phyloP scores from a whole-genome alignment of 2,329 filamentous ascomycete genomes.

The Botryosphaeria dothidea region DNA sequence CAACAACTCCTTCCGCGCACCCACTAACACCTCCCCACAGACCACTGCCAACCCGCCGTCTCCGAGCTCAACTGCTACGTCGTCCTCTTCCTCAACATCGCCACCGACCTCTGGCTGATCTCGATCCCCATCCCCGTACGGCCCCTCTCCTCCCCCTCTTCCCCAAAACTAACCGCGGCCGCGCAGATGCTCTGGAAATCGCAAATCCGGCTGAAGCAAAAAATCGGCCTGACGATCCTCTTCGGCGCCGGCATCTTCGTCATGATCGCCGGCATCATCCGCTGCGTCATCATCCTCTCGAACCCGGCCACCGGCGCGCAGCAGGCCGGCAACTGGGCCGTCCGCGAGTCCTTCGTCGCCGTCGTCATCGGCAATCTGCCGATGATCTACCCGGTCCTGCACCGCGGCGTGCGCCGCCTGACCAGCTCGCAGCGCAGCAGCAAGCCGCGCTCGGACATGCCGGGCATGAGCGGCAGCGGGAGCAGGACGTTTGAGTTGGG shows the following conservation, averaged over 20 bases:
- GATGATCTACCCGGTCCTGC: conserved; percentile 40
- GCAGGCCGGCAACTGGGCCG: conserved; percentile 46
- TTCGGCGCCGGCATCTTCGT: conserved; percentile 60
- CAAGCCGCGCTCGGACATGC: too few relatives aligned
- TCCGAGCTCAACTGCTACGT: conserved; percentile 21
- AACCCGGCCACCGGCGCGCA: conserved; percentile 41
- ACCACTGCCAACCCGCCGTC: conserved; percentile 22
- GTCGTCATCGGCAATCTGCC: conserved; percentile 46
- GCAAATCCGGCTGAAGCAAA: conserved; percentile 49
- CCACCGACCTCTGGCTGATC: conserved; percentile 62
- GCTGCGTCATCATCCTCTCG: conserved; percentile 52
- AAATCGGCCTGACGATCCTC: conserved; percentile 54
- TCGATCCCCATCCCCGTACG: conserved; percentile 54
- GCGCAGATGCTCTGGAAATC: conserved; percentile 53
- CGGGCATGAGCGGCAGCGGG: not conserved
- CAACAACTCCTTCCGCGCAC: not conserved
- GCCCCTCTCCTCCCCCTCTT: conserved; percentile 32
- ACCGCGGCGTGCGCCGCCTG: conserved; percentile 23
- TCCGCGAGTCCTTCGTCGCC: conserved; percentile 48
- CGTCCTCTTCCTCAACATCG: conserved; percentile 50
- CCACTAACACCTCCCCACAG: conserved; percentile 8
- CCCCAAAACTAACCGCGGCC: conserved; percentile 23
- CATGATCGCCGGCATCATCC: conserved; percentile 56
- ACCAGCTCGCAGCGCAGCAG: conserved; percentile 22
- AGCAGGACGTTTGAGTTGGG: not conserved